Evolutionary conservation across 2,329 filamentous ascomycete species (phyloP), one percentile per base, ranked within the genome.

Genomic region (Aspergillus melleus): DNA sequence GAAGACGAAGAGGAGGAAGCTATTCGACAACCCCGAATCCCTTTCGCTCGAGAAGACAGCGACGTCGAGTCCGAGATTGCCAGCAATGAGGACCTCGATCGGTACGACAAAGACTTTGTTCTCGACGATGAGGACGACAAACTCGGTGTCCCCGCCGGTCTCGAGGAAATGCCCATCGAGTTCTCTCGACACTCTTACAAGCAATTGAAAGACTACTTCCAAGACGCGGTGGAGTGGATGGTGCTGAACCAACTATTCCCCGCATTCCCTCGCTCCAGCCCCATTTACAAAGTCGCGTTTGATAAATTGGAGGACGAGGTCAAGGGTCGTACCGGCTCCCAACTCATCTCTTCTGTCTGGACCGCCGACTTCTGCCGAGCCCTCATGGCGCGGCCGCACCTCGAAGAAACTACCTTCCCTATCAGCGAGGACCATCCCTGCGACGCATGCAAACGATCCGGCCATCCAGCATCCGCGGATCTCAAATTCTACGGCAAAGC

Each of bases 231-330:
- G 2, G 89, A 92, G 70, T 94, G 90, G 90, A 88, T 93, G 76
- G 87, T 94, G 2, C 89, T 92, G 68, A 90, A 90, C 70, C 88
- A 89, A 66, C 81, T 95, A 54, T 89, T 92, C 65, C 90, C 90
- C 0, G 85, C 81, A 0, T 93, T 92, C 67, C 77, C 83, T 11
- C 81, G 83, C 19, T 77, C 83, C 5, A 85, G 90, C 61, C 80
- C 84, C 8, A 77, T 92, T 12, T 95, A 92, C 72, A 68, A 76
- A 12, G 80, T 90, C 26, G 87, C 90, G 0, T 92, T 92, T 79
- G 77, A 78, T 52, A 91, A 91, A 68, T 79, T 94, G 0, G 84
- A 91, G 64, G 86, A 90, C 64, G 89, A 92, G 70, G 85, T 90
- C 14, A 81, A 79, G 44, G 88, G 86, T 0, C 82, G 90, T 2